Conservation (phyloP, 2,329 filamentous ascomycete species). For the Aschersonia sp. region DNA sequence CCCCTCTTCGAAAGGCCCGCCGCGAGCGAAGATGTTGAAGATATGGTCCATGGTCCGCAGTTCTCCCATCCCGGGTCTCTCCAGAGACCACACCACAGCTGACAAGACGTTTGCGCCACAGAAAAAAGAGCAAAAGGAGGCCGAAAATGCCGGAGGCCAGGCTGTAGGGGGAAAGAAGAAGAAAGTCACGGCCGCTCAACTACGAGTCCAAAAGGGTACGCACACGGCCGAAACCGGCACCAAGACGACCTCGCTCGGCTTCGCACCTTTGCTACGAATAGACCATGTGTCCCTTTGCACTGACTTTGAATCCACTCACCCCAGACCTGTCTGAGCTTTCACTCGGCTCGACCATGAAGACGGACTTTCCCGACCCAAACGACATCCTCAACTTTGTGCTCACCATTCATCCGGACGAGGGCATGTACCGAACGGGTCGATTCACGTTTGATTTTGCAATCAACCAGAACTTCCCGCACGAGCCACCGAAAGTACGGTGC, state of each 20-base stretch:
- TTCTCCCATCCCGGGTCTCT: background rate
- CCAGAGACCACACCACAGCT: background rate
- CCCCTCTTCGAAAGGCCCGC: background rate
- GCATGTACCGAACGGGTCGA: constrained; percentile 71
- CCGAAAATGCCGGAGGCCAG: constrained; percentile 64
- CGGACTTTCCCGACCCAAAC: constrained; percentile 67
- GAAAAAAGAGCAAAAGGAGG: constrained; percentile 96
- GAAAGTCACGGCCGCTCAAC: constrained; percentile 92
- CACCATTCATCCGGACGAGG: constrained; percentile 73
- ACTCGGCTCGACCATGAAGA: constrained; percentile 67
- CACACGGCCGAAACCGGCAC: background rate
- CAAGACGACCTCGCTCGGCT: no score
- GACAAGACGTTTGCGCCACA: constrained; percentile 20
- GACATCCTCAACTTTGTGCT: constrained; percentile 76
- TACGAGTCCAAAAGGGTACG: constrained; percentile 88
- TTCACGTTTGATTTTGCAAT: constrained; percentile 90
- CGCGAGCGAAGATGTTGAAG: constrained; percentile 68
- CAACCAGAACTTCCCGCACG: constrained; percentile 90
- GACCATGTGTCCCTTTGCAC: no score
- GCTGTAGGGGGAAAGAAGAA: constrained; percentile 77
- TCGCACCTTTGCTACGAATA: no score
- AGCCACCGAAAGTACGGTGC: constrained; percentile 94
- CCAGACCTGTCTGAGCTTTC: constrained; percentile 71
- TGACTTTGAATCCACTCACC: no score
- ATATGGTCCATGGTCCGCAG: constrained; percentile 87